Conservation (phyloP, 441 rosid genomes). For the Codiaeum variegatum region DNA sequence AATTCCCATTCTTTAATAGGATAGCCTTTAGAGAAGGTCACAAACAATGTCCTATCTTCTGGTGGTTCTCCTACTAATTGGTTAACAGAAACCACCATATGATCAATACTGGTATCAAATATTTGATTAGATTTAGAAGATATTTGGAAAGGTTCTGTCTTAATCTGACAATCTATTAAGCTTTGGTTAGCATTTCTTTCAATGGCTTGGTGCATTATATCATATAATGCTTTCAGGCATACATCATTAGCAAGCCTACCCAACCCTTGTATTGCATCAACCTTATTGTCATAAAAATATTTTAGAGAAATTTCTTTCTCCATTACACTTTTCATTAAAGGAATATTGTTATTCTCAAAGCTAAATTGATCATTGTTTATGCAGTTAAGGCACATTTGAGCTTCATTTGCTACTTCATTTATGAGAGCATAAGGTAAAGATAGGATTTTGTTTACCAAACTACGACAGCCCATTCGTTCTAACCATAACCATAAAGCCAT, state of each 20-base stretch:
- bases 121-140: not conserved
- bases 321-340: constrained; percentile 28
- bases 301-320: constrained; percentile 31
- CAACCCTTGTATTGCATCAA: constrained; percentile 26
- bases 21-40: constrained; percentile 54
- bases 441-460: constrained; percentile 30
- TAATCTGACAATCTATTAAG: constrained; percentile 16
- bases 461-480: constrained; percentile 32
- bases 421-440: constrained; percentile 32
- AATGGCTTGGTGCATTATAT: constrained; percentile 41
- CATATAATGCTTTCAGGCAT: constrained; percentile 35
- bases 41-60: constrained; percentile 46
- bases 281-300: constrained; percentile 25
- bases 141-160: not conserved
- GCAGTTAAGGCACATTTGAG: constrained; percentile 33
- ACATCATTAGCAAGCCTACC: constrained; percentile 26
- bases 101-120: no score
- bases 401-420: constrained; percentile 45
- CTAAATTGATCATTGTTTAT: constrained; percentile 15
- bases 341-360: constrained; percentile 24
- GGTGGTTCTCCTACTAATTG: constrained; percentile 12
- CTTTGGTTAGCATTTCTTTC: constrained; percentile 26
- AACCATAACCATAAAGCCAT: constrained; percentile 51
- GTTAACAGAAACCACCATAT: not conserved
- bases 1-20: constrained; percentile 50